These are phyloP conservation scores for Nicotiana benthamiana DNA, from an alignment of 257 asterid species.

Conservation along the genomic window DNA sequence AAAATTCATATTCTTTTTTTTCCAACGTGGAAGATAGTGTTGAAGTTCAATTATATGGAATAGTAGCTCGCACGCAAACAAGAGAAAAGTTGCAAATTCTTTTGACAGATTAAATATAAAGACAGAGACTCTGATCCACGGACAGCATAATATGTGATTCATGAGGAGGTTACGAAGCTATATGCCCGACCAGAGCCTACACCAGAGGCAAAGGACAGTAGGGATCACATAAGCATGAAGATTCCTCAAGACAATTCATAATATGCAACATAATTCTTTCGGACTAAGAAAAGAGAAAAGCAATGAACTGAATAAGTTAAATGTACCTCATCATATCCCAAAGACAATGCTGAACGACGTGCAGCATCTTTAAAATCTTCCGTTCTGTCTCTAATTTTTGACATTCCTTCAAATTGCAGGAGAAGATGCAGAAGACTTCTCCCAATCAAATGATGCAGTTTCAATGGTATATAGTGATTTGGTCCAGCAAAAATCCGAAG, in stretches of 20 bases:
- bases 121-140: neutral
- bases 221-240: neutral
- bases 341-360: constrained; percentile 64
- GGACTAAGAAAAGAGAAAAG: neutral
- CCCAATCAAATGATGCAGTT: neutral
- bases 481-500: neutral
- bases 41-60: neutral
- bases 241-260: neutral
- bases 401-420: constrained; percentile 33
- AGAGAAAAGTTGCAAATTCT: neutral
- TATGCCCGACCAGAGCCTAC: neutral
- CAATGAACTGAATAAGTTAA: neutral
- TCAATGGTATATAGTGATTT: neutral
- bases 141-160: neutral
- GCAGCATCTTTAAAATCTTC: constrained; percentile 91
- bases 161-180: neutral
- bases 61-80: neutral
- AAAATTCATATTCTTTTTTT: too few species aligned
- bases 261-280: neutral
- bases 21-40: neutral
- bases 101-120: neutral
- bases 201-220: neutral
- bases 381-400: constrained; percentile 68
- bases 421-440: neutral
- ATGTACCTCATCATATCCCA: constrained; percentile 67